Evolutionary conservation across 371 early-diverging fungal genomes (phyloP), one percentile per base, ranked within the genome.

Genomic region (Mycotypha africana): DNA sequence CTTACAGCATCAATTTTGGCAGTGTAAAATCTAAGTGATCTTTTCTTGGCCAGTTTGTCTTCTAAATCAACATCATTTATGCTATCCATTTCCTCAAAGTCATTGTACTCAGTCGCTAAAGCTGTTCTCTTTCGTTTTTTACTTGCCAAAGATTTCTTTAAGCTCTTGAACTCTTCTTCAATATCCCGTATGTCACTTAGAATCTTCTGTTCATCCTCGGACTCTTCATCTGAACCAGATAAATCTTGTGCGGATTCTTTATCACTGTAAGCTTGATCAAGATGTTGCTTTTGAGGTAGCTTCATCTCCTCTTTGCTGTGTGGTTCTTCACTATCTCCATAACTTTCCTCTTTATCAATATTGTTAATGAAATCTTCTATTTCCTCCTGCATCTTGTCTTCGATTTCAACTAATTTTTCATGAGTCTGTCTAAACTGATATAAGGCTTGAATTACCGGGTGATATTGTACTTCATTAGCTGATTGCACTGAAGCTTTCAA

Each of bases 401-500:
- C 33, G 9, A 42, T 40, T 37, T 49, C 37, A 23, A 52, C 47
- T 17, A 63, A 33, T 62, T 53, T 78, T 36, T 81, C 78, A 15
- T 91, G 56, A n/a, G 84, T 65, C 10, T 79, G 78, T 30, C 81
- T 79, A 45, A 91, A 51, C 31, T 83, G 73, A n/a, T 85, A 82
- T 16, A 95, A 65, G 0, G 81, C 77, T 24, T 81, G 80, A 51
- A 92, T 84, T 14, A 93, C 90, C 8, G 93, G 94, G 61, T 95
- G 95, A 40, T 82, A 76, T 35, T 75, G 80, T 32, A 87, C 53
- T 43, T 79, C 70, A 11, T 63, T 57, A 0, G 74, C 34, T 12
- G 85, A 81, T 14, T 5, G 33, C 4, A 72, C 75, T 14, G 34
- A 33, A 9, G 91, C 80, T 56, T 88, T 89, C 36, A 91, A 55